phyloP scores from a whole-genome alignment of 1,139 yeast species.

The Pneumocystis oryctolagi region DNA sequence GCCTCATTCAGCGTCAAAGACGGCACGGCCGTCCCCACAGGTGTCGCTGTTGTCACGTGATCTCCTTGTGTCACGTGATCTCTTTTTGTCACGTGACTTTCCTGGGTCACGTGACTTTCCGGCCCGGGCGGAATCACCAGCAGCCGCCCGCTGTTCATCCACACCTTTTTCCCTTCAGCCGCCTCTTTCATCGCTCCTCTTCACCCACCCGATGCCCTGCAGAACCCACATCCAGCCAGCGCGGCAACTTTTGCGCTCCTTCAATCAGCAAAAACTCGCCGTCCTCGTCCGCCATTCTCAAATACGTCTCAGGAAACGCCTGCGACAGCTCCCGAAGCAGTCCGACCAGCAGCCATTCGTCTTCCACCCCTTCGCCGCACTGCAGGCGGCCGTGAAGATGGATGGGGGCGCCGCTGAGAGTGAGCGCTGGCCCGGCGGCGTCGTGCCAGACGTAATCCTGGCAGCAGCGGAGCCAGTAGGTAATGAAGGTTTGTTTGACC shows the following conservation, averaged over 20 bases:
- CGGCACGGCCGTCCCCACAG: not conserved
- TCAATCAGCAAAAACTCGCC: constrained; percentile 44
- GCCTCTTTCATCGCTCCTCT: not conserved
- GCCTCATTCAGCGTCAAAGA: constrained; percentile 10
- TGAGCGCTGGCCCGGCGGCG: not conserved
- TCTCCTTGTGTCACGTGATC: not conserved
- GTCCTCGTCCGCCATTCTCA: constrained; percentile 34
- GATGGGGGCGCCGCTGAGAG: not conserved
- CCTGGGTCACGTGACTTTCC: not conserved
- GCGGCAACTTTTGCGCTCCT: constrained; percentile 32
- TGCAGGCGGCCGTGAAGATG: constrained; percentile 17
- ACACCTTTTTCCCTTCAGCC: constrained; percentile 9
- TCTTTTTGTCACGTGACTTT: not conserved
- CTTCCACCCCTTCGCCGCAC: constrained; percentile 33
- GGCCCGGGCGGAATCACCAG: constrained; percentile 16
- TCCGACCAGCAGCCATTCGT: constrained; percentile 34
- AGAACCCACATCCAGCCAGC: constrained; percentile 31
- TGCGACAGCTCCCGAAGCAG: constrained; percentile 29
- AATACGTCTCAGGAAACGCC: constrained; percentile 17
- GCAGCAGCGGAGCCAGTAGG: not conserved
- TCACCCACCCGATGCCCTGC: constrained; percentile 26
- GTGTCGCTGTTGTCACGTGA: no score
- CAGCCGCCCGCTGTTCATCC: constrained; percentile 19
- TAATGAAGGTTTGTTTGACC: not conserved
- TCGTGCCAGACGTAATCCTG: not conserved